Percentiles rank a stretch among this genome's conserved stretches.
phyloP scores from a whole-genome alignment of 2,329 filamentous ascomycete genomes.

The Fusarium kyushuense region DNA sequence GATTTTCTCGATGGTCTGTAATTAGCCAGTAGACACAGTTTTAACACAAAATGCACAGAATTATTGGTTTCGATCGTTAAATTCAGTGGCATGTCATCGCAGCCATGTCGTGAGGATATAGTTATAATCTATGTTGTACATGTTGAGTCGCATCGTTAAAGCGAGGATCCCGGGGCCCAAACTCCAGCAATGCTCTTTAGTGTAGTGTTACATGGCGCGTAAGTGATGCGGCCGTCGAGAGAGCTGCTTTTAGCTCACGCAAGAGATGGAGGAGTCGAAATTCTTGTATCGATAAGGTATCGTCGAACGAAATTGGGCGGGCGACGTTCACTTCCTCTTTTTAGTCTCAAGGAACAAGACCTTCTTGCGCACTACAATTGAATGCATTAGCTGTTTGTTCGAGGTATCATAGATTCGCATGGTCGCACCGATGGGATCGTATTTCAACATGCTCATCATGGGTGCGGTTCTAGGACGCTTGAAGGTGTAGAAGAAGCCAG shows the following conservation, averaged over 20 bases:
- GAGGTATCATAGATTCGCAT: not conserved
- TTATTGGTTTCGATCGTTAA: not conserved
- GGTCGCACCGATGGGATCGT: slow-evolving; percentile 88
- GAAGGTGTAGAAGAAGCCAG: slow-evolving; percentile 95
- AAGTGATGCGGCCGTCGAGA: slow-evolving; percentile 5
- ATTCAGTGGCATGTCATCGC: slow-evolving; percentile 11
- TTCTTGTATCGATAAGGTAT: slow-evolving; percentile 27
- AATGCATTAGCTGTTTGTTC: slow-evolving; percentile 7
- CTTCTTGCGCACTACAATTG: slow-evolving; percentile 82
- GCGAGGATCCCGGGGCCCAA: slow-evolving; percentile 41
- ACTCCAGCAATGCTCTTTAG: slow-evolving; percentile 50
- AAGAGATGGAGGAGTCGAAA: slow-evolving; percentile 9
- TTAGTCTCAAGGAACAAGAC: slow-evolving; percentile 96
- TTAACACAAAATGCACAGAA: not conserved
- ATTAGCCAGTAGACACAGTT: slow-evolving; percentile 1
- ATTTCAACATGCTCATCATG: slow-evolving; percentile 97
- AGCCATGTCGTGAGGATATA: slow-evolving; percentile 25
- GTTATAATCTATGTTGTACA: slow-evolving; percentile 44
- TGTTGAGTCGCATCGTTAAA: slow-evolving; percentile 42
- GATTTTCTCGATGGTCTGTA: slow-evolving; percentile 17
- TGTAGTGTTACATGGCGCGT: slow-evolving; percentile 49
- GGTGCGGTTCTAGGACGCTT: slow-evolving; percentile 82
- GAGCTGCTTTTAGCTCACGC: slow-evolving; percentile 24
- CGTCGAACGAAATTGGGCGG: slow-evolving; percentile 12
- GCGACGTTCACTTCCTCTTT: slow-evolving; percentile 69